Base-by-base conservation (phyloP, 306 rosid genomes). In the Lathyrus oleraceus region DNA sequence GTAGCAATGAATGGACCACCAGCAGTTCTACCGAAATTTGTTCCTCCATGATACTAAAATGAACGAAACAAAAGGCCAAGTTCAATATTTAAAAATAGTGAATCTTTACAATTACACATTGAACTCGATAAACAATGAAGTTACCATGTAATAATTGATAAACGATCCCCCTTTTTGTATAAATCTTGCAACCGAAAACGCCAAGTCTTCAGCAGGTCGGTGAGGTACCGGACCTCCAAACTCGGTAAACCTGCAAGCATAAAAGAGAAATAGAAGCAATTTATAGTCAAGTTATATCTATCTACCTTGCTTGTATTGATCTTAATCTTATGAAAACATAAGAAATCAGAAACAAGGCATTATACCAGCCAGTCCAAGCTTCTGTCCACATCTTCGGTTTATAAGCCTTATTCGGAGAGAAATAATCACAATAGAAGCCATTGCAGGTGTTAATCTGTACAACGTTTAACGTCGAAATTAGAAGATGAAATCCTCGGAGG, bases 361-460 rank as follows among this genome's bases (percentile, higher is more conserved):
- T 39, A 52, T 86, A 91, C 99, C 99, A 95, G 81, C 95, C 99
- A 47, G 92, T 95, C 99, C 99, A 95, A 70, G 97, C 99, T 87
- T 95, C 99, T 32, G 99, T 95, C 99, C 99, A 95, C 95, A 95
- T 91, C 84, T 95, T 95, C 30, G 99, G 99, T 73, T 95, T 95
- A 77, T 75, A 86, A 72, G 91, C 95, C 83, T 83, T 89, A 77
- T 95, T 91, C 10, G 99, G 97, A 74, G 97, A 88, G 82, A 95
- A 95, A 75, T 95, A 86, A 60, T 95, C 99, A 57, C 99, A 95
- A 67, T 95, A 95, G 83, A 87, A 95, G 69, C 99, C 99, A 57
- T 95, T 95, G 89, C 97, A 95, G 38, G 96, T 84, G 72, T 95
- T 95, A 59, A 95, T 91, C 99, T 95, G 91, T 39, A 16, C 52